These are phyloP conservation scores for Aspergillus pseudoterreus DNA, from an alignment of 2,329 filamentous ascomycete species.

Conservation along the genomic window DNA sequence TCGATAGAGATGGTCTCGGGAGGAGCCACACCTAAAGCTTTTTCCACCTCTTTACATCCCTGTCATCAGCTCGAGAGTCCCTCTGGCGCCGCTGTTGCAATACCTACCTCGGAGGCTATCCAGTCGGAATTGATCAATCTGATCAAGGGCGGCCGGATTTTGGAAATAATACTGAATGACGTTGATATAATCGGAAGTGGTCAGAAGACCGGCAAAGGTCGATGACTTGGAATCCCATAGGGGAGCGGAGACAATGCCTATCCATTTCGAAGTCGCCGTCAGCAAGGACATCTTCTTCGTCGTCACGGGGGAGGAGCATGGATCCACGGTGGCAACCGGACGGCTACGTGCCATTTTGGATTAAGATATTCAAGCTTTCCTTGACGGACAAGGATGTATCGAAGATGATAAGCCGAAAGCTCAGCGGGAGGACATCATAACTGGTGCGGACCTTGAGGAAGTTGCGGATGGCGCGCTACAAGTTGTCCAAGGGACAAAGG, in stretches of 20 bases:
- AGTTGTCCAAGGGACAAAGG: conserved; percentile 11
- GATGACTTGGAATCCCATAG: conserved; percentile 94
- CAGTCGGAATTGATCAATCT: conserved; percentile 89
- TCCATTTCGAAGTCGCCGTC: conserved; percentile 14
- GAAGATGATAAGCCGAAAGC: conserved; percentile 91
- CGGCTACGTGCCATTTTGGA: conserved; percentile 75
- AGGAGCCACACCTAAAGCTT: conserved; percentile 81
- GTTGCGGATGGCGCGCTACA: conserved; percentile 82
- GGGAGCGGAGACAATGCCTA: conserved; percentile 95
- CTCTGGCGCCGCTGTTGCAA: not conserved
- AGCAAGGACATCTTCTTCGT: not conserved
- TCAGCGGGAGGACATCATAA: conserved; percentile 95
- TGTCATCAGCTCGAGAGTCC: conserved; percentile 4
- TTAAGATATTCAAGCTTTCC: conserved; percentile 92
- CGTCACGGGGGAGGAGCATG: not conserved
- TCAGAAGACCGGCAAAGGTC: conserved; percentile 89
- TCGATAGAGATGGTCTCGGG: conserved; percentile 96
- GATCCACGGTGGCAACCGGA: not conserved
- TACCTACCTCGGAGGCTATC: conserved; percentile 80
- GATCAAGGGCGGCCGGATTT: conserved; percentile 81
- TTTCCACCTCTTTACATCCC: conserved; percentile 75
- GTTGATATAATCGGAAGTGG: conserved; percentile 96
- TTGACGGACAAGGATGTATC: conserved; percentile 94
- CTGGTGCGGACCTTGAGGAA: conserved; percentile 95
- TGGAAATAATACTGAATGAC: conserved; percentile 99